These are phyloP conservation scores for Haplosporangium sp. DNA, from an alignment of 371 early-diverging fungal species.

Conservation along the genomic window DNA sequence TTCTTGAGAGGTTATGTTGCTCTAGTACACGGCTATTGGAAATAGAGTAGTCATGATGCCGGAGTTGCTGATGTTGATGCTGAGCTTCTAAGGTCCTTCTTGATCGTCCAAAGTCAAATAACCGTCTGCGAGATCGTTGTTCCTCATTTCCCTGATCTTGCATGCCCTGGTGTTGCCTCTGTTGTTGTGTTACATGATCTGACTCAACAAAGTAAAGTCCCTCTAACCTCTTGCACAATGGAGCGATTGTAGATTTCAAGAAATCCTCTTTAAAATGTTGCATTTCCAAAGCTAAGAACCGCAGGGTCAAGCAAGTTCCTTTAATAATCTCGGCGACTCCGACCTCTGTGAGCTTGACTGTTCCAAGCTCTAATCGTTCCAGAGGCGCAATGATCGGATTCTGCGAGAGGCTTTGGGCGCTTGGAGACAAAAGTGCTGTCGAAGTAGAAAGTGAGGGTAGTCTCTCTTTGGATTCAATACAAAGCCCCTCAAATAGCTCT, in stretches of 20 bases:
- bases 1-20: not conserved
- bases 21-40: not conserved
- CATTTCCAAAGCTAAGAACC: conserved; percentile 27
- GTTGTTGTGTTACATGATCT: conserved; percentile 13
- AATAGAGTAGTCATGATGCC: not conserved
- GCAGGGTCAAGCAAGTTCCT: conserved; percentile 17
- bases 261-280: conserved; percentile 37
- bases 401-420: not conserved
- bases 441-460: not conserved
- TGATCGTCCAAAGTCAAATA: conserved; percentile 14
- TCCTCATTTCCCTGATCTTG: not conserved
- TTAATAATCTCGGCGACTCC: conserved; percentile 32
- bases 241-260: conserved; percentile 15
- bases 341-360: conserved; percentile 21
- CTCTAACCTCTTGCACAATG: conserved; percentile 18
- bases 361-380: conserved; percentile 39
- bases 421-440: not conserved
- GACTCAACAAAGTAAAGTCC: conserved; percentile 21
- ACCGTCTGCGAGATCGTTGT: conserved; percentile 3
- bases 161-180: not conserved
- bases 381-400: conserved; percentile 29
- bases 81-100: not conserved
- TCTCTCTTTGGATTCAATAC: conserved; percentile 15
- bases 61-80: conserved; percentile 1
- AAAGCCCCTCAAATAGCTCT: conserved; percentile 36